Evolutionary conservation across 2,329 filamentous ascomycete species (phyloP).

Genomic region (Nigrospora oryzae): DNA sequence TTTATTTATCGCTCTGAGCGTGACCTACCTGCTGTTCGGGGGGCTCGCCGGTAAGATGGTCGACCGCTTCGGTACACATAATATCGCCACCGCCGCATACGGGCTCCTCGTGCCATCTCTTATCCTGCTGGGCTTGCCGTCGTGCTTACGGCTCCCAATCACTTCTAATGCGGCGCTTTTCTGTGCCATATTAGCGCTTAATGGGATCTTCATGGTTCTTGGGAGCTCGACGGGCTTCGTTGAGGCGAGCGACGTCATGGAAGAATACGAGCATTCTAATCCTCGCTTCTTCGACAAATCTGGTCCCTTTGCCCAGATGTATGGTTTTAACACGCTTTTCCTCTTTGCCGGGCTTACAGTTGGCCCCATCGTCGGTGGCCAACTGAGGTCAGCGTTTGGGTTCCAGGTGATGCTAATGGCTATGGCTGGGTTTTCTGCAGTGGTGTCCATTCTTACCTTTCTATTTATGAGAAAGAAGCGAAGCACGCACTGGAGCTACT

Average conservation of each 20-base stretch:
- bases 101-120: conserved; percentile 52
- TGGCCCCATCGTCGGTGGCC: conserved; percentile 49
- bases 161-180: conserved; percentile 12
- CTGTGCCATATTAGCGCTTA: conserved; percentile 24
- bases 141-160: conserved; percentile 26
- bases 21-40: conserved; percentile 25
- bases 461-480: conserved; percentile 36
- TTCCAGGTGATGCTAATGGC: conserved; percentile 50
- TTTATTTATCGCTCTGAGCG: conserved; percentile 25
- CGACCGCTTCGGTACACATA: conserved; percentile 25
- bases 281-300: conserved; percentile 43
- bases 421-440: conserved; percentile 32
- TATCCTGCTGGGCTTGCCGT: conserved; percentile 48
- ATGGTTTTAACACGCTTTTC: conserved; percentile 53
- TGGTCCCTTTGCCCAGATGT: conserved; percentile 57
- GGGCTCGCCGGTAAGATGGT: conserved; percentile 24
- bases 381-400: conserved; percentile 38
- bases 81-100: conserved; percentile 27
- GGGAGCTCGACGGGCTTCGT: conserved; percentile 47
- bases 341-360: conserved; percentile 51
- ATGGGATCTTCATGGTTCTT: conserved; percentile 41
- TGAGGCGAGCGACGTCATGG: conserved; percentile 46
- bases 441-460: conserved; percentile 32
- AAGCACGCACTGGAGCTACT: no score
- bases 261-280: conserved; percentile 47